Percentiles rank a stretch among this genome's conserved stretches.
These are phyloP conservation scores for Podochytrium sp. DNA, from an alignment of 192 early-diverging fungal genomes.

Conservation along the genomic window DNA sequence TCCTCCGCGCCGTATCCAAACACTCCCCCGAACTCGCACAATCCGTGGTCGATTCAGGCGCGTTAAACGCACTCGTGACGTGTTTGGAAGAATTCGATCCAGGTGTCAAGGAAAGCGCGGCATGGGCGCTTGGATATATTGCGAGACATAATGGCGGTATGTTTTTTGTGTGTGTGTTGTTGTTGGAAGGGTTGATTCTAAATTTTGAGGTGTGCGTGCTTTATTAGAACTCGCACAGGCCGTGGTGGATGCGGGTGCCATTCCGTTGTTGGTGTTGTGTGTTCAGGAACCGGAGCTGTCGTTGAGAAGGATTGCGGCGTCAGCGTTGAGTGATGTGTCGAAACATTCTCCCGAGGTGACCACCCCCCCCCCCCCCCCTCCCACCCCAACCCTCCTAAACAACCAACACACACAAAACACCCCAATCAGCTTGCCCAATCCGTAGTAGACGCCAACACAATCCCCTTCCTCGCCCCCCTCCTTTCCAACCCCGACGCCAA, in stretches of 20 bases:
- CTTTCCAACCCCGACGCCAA: constrained; percentile 59
- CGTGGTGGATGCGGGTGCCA: constrained; percentile 58
- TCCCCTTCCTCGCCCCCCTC: constrained; percentile 55
- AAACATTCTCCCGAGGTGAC: constrained; percentile 63
- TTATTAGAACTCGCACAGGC: constrained; percentile 56
- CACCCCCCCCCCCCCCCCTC: not conserved
- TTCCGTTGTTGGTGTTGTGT: constrained; percentile 62
- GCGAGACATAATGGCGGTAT: constrained; percentile 60
- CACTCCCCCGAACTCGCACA: constrained; percentile 61
- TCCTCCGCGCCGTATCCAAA: constrained; percentile 60
- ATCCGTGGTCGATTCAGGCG: constrained; percentile 57
- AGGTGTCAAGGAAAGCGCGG: constrained; percentile 61
- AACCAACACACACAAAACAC: not conserved
- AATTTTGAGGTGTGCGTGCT: not conserved
- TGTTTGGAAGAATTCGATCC: constrained; percentile 69
- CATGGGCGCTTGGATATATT: constrained; percentile 67
- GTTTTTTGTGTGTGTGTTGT: not conserved
- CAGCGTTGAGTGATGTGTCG: constrained; percentile 58
- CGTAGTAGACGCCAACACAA: constrained; percentile 60
- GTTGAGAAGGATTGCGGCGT: constrained; percentile 57
- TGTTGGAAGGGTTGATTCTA: constrained; percentile 5
- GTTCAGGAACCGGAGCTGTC: constrained; percentile 62
- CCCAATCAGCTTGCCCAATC: constrained; percentile 55
- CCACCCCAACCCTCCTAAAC: not conserved
- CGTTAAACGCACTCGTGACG: constrained; percentile 52